phyloP scores from a whole-genome alignment of 2,329 filamentous ascomycete genomes.

The Verticillium longisporum region DNA sequence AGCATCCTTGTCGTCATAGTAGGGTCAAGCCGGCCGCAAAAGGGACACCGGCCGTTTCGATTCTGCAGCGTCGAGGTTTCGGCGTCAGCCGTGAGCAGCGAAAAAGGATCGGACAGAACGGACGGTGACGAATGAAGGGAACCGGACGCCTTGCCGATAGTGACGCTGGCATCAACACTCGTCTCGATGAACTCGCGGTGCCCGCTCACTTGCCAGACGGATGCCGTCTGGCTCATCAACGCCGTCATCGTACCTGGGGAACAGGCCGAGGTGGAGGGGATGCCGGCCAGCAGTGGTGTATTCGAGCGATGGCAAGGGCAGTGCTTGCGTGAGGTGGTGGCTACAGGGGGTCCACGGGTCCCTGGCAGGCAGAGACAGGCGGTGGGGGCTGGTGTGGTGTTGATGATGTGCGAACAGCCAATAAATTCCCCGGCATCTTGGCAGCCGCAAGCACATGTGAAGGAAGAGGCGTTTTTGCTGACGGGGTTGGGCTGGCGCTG shows the following conservation, averaged over 20 bases:
- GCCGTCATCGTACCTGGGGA: background rate
- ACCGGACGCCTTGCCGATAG: background rate
- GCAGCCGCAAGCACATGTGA: background rate
- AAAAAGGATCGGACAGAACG: background rate
- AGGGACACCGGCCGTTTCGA: background rate
- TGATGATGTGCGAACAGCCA: background rate
- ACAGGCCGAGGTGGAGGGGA: background rate
- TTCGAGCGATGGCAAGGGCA: background rate
- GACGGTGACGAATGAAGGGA: background rate
- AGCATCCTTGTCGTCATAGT: background rate
- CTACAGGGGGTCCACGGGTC: background rate
- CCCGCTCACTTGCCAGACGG: background rate
- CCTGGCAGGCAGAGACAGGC: background rate
- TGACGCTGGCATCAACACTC: background rate
- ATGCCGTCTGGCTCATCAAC: background rate
- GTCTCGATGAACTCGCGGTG: background rate
- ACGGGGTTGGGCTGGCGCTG: background rate
- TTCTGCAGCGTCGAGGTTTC: background rate
- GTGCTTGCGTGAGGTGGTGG: background rate
- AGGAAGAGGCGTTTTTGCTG: background rate
- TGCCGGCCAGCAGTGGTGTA: background rate
- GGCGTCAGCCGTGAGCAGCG: background rate
- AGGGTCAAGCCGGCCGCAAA: background rate
- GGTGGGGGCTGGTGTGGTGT: background rate
- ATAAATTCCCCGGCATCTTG: background rate